Evolutionary conservation across 2,329 filamentous ascomycete genomes (phyloP).

Genomic region (Ceratocystis cubensis): DNA sequence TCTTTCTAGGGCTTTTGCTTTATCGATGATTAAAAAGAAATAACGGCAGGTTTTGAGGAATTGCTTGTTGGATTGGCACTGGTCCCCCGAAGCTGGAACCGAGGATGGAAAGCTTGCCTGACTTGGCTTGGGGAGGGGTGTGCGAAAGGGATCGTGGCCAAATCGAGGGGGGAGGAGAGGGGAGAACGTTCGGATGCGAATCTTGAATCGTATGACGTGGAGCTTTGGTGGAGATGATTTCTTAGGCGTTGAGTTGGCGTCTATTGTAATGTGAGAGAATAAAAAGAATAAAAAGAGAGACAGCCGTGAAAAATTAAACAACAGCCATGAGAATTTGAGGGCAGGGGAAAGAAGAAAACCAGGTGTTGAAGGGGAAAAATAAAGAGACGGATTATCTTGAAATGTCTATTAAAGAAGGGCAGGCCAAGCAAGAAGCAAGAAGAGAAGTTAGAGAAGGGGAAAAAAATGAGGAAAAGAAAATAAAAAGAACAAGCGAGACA

Average conservation of each 20-base stretch:
- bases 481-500: conserved; percentile 14
- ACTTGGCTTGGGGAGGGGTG: background rate
- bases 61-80: too few species aligned
- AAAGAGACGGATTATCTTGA: conserved; percentile 1
- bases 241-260: background rate
- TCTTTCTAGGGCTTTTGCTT: background rate
- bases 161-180: background rate
- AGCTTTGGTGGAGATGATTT: conserved; percentile 12
- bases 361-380: background rate
- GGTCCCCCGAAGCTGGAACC: background rate
- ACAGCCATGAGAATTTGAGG: conserved; percentile 4
- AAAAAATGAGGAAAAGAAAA: background rate
- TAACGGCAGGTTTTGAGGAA: background rate
- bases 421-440: background rate
- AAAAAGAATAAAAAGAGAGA: background rate
- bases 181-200: background rate
- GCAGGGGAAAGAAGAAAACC: background rate
- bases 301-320: background rate
- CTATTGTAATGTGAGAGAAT: conserved; percentile 4
- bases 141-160: background rate
- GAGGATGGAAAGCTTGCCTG: background rate
- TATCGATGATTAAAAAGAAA: conserved; percentile 1
- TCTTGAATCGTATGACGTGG: conserved; percentile 19
- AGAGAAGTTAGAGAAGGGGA: conserved; percentile 10
- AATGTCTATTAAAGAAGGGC: conserved; percentile 12